Conservation (phyloP, 176 grass and related monocot species). For the Carex kokanica region DNA sequence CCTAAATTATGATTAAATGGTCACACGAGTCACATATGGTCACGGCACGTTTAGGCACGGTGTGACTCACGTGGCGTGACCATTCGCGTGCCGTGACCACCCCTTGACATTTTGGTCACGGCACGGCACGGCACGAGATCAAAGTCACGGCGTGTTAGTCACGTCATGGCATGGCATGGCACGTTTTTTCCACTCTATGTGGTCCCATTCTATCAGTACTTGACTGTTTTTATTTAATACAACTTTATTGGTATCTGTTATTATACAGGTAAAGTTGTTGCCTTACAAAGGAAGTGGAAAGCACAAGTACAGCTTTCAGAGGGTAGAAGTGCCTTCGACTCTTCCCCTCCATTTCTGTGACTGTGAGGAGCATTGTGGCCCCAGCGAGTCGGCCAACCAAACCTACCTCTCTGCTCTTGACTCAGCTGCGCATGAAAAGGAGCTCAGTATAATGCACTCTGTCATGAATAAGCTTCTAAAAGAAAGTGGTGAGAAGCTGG, state of each 20-base stretch:
- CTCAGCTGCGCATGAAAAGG: conserved; percentile 62
- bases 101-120: too few relatives aligned
- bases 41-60: too few relatives aligned
- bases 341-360: conserved; percentile 96
- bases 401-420: conserved; percentile 63
- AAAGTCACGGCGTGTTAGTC: too few relatives aligned
- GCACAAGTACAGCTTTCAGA: conserved; percentile 96
- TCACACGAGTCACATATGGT: too few relatives aligned
- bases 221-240: neutral
- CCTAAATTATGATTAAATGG: too few relatives aligned
- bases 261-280: conserved; percentile 61
- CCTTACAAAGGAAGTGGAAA: conserved; percentile 89
- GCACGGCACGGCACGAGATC: too few relatives aligned
- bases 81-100: too few relatives aligned
- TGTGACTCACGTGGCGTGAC: too few relatives aligned
- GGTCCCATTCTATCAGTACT: neutral
- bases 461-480: conserved; percentile 82
- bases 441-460: conserved; percentile 75
- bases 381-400: conserved; percentile 52
- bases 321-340: conserved; percentile 58
- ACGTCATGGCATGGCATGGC: too few relatives aligned
- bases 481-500: conserved; percentile 40
- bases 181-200: too few relatives aligned
- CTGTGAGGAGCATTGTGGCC: conserved; percentile 89
- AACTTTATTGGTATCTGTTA: neutral